A percentile compares a stretch with the other conserved stretches of the same genome.
Conservation (phyloP, 768 basidiomycete genomes). For the Punctularia strigosozonata region DNA sequence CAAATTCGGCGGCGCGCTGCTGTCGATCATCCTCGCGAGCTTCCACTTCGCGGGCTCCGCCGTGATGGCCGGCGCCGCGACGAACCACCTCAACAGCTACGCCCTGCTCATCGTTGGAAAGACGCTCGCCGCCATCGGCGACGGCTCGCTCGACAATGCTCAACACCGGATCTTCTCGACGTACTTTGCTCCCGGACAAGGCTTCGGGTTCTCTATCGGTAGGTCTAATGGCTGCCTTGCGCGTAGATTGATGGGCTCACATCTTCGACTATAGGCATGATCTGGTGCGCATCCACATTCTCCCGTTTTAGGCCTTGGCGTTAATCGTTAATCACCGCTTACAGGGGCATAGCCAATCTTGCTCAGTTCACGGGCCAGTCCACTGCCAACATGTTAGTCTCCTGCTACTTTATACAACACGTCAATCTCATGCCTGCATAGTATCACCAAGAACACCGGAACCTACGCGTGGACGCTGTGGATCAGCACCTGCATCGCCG, state of each 20-base stretch:
- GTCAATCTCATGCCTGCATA: no score
- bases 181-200: slow-evolving; percentile 30
- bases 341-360: slow-evolving; percentile 26
- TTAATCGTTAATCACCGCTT: not conserved
- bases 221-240: not conserved
- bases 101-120: slow-evolving; percentile 27
- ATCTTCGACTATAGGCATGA: slow-evolving; percentile 12
- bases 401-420: no score
- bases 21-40: slow-evolving; percentile 24
- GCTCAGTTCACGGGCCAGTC: slow-evolving; percentile 29
- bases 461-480: slow-evolving; percentile 30
- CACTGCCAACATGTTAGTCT: slow-evolving; percentile 30
- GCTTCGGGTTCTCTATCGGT: slow-evolving; percentile 27
- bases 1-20: slow-evolving; percentile 25
- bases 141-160: slow-evolving; percentile 29
- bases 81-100: slow-evolving; percentile 26
- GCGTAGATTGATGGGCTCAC: not conserved
- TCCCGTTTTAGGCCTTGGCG: not conserved
- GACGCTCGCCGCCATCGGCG: slow-evolving; percentile 27
- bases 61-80: slow-evolving; percentile 26
- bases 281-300: slow-evolving; percentile 16
- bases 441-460: slow-evolving; percentile 23
- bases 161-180: slow-evolving; percentile 33
- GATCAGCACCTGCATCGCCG: slow-evolving; percentile 26
- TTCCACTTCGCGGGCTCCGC: slow-evolving; percentile 25